Evolutionary conservation across 2,329 filamentous ascomycete genomes (phyloP).

Genomic region (Ophiocordyceps camponoti-rufipedis): DNA sequence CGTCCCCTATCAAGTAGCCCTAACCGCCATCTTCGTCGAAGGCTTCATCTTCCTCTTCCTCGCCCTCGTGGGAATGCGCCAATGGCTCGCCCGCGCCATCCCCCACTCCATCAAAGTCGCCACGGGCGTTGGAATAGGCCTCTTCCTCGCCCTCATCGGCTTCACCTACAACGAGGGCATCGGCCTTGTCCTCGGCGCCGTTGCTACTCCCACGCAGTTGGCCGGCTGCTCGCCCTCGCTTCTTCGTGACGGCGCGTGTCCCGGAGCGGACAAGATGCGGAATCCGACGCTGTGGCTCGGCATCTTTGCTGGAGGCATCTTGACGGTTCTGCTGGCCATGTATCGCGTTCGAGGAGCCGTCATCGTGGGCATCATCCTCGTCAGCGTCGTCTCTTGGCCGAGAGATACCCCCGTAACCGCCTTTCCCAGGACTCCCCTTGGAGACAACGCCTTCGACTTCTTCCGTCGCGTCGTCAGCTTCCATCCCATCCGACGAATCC

Average conservation of each 20-base stretch:
- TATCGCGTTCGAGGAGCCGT: constrained; percentile 79
- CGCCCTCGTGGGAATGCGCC: constrained; percentile 63
- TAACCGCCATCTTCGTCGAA: constrained; percentile 79
- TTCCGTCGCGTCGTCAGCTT: constrained; percentile 80
- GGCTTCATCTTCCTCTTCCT: constrained; percentile 71
- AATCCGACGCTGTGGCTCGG: constrained; percentile 74
- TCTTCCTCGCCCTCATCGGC: constrained; percentile 62
- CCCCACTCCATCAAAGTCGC: constrained; percentile 75
- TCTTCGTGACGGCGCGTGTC: constrained; percentile 37
- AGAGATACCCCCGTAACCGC: constrained; percentile 58
- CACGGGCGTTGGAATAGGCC: constrained; percentile 68
- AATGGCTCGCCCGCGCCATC: constrained; percentile 74
- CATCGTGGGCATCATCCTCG: constrained; percentile 64
- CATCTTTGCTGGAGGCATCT: constrained; percentile 68
- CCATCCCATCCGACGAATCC: constrained; percentile 52
- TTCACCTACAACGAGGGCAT: constrained; percentile 71
- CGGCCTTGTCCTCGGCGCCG: constrained; percentile 54
- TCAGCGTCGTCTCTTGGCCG: constrained; percentile 81
- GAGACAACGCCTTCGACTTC: constrained; percentile 60
- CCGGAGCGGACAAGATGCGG: constrained; percentile 53
- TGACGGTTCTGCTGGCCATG: constrained; percentile 67
- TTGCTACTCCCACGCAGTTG: constrained; percentile 50
- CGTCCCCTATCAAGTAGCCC: constrained; percentile 56
- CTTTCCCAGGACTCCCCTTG: constrained; percentile 55
- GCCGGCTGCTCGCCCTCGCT: constrained; percentile 44